A percentile compares a stretch with the other conserved stretches of the same genome.
Conservation (phyloP, 208 protist species). For the Crithidia expoeki region DNA sequence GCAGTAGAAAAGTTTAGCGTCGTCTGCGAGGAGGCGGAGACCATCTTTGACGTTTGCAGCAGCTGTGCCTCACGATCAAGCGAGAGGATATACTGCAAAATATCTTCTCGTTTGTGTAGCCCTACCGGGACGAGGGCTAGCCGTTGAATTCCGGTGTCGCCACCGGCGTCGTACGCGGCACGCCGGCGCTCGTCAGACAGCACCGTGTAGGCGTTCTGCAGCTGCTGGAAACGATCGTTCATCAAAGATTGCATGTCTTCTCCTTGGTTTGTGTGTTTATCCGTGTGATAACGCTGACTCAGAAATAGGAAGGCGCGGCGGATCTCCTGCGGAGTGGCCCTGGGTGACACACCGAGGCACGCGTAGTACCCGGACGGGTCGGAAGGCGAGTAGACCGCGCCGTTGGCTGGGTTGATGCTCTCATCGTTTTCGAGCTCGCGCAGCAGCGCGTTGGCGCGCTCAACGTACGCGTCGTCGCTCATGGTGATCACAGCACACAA, state of each 20-base stretch:
- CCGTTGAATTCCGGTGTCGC: conserved; percentile 45
- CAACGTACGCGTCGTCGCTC: conserved; percentile 27
- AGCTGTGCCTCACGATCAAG: conserved; percentile 73
- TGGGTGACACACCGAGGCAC: conserved; percentile 54
- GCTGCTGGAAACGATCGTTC: conserved; percentile 80
- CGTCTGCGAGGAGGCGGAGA: conserved; percentile 56
- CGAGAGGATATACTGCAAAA: conserved; percentile 58
- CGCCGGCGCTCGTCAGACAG: conserved; percentile 76
- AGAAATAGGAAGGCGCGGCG: conserved; percentile 79
- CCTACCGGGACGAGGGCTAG: conserved; percentile 65
- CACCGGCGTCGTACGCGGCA: conserved; percentile 78
- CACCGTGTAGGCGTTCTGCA: conserved; percentile 81
- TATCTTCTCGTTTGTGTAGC: conserved; percentile 43
- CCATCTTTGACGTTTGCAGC: conserved; percentile 56
- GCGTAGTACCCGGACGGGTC: conserved; percentile 86
- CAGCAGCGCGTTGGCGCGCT: conserved; percentile 28
- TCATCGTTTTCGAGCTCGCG: conserved; percentile 30
- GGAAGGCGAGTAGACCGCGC: not conserved
- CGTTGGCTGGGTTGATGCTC: not conserved
- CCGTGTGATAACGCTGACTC: conserved; percentile 86
- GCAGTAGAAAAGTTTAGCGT: conserved; percentile 59
- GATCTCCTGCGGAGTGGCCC: conserved; percentile 66
- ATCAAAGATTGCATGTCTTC: conserved; percentile 58
- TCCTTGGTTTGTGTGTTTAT: conserved; percentile 67
- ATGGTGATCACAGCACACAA: not conserved